Conservation (phyloP, 306 rosid genomes). For the Cyamopsis tetragonoloba region DNA sequence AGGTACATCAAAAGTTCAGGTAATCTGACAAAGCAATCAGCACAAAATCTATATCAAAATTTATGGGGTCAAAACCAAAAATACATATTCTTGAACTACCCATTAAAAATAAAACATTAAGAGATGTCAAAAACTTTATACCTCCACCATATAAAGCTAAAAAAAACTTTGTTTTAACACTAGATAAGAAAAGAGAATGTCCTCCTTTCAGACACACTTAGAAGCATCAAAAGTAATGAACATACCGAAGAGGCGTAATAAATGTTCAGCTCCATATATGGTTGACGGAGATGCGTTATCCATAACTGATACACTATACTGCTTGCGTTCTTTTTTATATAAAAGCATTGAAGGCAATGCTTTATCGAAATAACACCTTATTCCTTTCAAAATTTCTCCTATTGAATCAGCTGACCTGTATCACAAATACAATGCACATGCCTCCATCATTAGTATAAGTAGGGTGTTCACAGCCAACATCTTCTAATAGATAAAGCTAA, state of each 20-base stretch:
- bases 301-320: slow-evolving; percentile 50
- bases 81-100: neutral
- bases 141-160: slow-evolving; percentile 12
- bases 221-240: slow-evolving; percentile 11
- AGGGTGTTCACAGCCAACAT: slow-evolving; percentile 13
- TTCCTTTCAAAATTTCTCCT: slow-evolving; percentile 83
- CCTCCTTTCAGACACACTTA: slow-evolving; percentile 16
- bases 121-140: slow-evolving; percentile 1
- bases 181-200: neutral
- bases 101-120: neutral
- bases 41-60: slow-evolving; percentile 19
- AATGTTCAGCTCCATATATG: slow-evolving; percentile 93
- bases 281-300: slow-evolving; percentile 76
- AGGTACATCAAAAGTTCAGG: slow-evolving; percentile 61
- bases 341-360: slow-evolving; percentile 88
- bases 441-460: slow-evolving; percentile 17
- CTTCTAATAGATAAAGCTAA: neutral
- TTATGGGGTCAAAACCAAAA: neutral
- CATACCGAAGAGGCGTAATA: slow-evolving; percentile 93
- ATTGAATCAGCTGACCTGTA: slow-evolving; percentile 67
- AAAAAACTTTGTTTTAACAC: slow-evolving; percentile 1
- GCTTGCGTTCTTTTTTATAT: slow-evolving; percentile 88
- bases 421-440: slow-evolving; percentile 28
- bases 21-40: slow-evolving; percentile 52
- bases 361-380: slow-evolving; percentile 88